Evolutionary conservation across 2,329 filamentous ascomycete species (phyloP), one percentile per base, ranked within the genome.

Genomic region (Metarhizium humberi): DNA sequence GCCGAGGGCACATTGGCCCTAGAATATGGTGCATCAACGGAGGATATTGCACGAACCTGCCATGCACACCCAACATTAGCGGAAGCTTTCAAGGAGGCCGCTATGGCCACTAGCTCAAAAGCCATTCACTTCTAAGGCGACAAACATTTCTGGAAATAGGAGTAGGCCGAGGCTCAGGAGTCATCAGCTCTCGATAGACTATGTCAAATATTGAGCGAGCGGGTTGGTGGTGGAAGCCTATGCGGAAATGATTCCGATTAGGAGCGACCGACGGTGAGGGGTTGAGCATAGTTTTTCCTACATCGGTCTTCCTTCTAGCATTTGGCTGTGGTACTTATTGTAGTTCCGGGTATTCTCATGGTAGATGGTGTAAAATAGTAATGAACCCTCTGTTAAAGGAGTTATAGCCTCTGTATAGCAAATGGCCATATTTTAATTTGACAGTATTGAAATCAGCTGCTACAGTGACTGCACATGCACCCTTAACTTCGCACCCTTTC

Each of bases 11-110:
- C 92, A 13, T 79, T 99, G 67, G 94, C 94, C 56, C 79, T 99
- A 52, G 94, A 99, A 78, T 99, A 99, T 69, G 94, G 94, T 61
- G 94, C 94, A 34, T 94, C 88, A 61, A 92, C 85, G 66, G 94
- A 99, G 78, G 94, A 96, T 73, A 90, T 96, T 69, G 91, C 87
- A 59, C 84, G 94, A 69, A 97, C 94, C 61, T 94, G 90, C 75
- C 94, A 99, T 75, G 94, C 94, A 55, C 94, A 99, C 77, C 94
- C 94, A 55, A 96, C 92, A 52, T 81, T 99, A 58, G 86, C 92
- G 29, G 94, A 99, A 79, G 94, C 94, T 48, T 97, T 99, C 83
- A 99, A 99, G 82, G 94, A 99, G 83, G 94, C 94, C 67, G 94
- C 94, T 64, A 97, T 99, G 94, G 89, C 90, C 59, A 96, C 92